Conservation (phyloP, 768 basidiomycete species). For the Cyathus striatus region DNA sequence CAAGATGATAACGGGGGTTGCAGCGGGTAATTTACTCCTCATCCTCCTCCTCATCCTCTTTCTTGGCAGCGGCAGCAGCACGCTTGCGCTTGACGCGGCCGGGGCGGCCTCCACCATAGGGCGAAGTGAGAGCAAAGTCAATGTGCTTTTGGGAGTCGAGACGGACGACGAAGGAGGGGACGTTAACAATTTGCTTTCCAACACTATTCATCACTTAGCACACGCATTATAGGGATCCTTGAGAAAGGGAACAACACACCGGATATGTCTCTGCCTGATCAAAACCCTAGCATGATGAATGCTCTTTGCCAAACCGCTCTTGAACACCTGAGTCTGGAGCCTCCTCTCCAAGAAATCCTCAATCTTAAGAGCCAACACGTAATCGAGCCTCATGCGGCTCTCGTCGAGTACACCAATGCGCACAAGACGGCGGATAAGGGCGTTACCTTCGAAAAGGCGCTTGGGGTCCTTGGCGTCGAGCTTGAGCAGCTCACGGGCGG, state of each 20-base stretch:
- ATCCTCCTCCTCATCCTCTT: slow-evolving; percentile 84
- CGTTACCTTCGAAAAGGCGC: slow-evolving; percentile 99
- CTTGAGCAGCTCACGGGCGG: slow-evolving; percentile 99
- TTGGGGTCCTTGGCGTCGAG: slow-evolving; percentile 99
- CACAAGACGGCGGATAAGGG: slow-evolving; percentile 91
- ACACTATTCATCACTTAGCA: slow-evolving; percentile 71
- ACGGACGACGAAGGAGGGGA: slow-evolving; percentile 97
- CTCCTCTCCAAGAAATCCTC: slow-evolving; percentile 99
- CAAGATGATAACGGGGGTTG: not conserved
- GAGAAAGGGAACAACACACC: slow-evolving; percentile 49
- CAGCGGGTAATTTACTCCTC: slow-evolving; percentile 52
- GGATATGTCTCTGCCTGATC: slow-evolving; percentile 98
- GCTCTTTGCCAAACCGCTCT: slow-evolving; percentile 94
- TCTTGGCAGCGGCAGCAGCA: slow-evolving; percentile 86
- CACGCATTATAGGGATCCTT: too few relatives aligned
- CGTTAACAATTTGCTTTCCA: slow-evolving; percentile 98
- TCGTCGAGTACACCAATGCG: slow-evolving; percentile 99
- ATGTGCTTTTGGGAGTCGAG: slow-evolving; percentile 99
- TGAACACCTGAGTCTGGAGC: slow-evolving; percentile 99
- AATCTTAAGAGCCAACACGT: slow-evolving; percentile 98
- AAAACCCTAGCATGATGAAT: slow-evolving; percentile 98
- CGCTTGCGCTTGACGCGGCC: slow-evolving; percentile 99
- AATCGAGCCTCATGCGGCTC: slow-evolving; percentile 98
- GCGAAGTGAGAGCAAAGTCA: slow-evolving; percentile 96
- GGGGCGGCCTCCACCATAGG: slow-evolving; percentile 90